Conservation (phyloP, 1,284 basidiomycete species). For the Cryptococcus sp. region DNA sequence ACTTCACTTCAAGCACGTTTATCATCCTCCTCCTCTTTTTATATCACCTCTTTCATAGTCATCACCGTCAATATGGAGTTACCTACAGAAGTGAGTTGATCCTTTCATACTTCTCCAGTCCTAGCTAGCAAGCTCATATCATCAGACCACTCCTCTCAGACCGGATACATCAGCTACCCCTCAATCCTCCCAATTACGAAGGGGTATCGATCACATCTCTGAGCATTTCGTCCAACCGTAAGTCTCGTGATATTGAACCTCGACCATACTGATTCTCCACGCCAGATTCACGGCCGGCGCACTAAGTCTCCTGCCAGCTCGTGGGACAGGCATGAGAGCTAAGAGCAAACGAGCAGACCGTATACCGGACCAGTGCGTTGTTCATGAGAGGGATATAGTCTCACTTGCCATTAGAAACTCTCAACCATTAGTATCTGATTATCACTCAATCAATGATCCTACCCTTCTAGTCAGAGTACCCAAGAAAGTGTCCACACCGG, state of each 20-base stretch:
- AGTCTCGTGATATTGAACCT: conserved; percentile 4
- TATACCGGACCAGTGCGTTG: conserved; percentile 42
- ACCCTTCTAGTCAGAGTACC: conserved; percentile 35
- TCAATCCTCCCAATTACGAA: neutral
- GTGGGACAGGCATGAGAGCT: conserved; percentile 29
- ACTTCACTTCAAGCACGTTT: no score
- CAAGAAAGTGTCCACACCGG: conserved; percentile 73
- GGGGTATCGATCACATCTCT: neutral
- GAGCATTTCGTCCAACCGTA: conserved; percentile 42
- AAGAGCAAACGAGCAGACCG: conserved; percentile 44
- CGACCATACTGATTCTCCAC: neutral
- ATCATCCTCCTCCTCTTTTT: no score
- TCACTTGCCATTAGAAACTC: conserved; percentile 9
- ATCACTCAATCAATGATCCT: conserved; percentile 44
- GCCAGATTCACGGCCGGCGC: conserved; percentile 40
- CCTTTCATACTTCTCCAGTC: no score
- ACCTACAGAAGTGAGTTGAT: no score
- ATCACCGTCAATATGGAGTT: no score
- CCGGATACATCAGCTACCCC: no score
- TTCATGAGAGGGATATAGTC: neutral
- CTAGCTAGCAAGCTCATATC: no score
- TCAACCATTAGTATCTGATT: conserved; percentile 36
- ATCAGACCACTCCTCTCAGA: no score
- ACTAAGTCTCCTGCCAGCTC: conserved; percentile 33
- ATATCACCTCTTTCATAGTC: no score